Base-by-base conservation (phyloP, 1,284 basidiomycete genomes). In the Tylopilus orsonianus region DNA sequence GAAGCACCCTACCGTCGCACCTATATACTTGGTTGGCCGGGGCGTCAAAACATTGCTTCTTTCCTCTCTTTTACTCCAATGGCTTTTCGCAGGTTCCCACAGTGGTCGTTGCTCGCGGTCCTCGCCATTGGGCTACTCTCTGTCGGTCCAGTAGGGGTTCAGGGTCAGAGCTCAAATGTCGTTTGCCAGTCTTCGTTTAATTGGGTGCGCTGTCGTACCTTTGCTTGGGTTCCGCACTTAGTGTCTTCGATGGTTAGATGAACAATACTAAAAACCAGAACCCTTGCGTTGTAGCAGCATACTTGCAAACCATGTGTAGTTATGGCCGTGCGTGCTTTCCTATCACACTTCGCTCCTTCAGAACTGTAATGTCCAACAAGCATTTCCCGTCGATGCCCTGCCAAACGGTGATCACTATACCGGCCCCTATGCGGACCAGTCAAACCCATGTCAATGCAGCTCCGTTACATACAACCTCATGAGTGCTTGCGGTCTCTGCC, bases 261-360 rank as follows among this genome's bases (percentile, higher is more conserved):
- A n/a, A 46, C 53, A 73, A 73, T 32, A 62, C 55, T 32, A 46
- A 46, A 9, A 23, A 12, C 12, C 72, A 72, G 41, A 62, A 46
- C n/a, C 68, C 71, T 19, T 74, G 72, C 41, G 6, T 62, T 5
- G 49, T 74, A 29, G 39, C 60, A 8, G 63, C 71, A 2, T 71
- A 67, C 53, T 42, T 70, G 4, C 48, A 57, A 37, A 62, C 58
- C 20, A 62, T 50, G 1, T 74, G 72, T 34, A 52, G 48, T 14
- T 51, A 30, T 41, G 65, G 61, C 22, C 39, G 71, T 72, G 44
- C 29, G 67, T 56, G 23, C 33, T 24, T 42, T 41, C 26, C n/a
- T 24, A 16, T 46, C 3, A 10, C 44, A 6, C 27, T 19, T 27
- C n/a, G 14, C 19, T 41, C 16, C 18, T 43, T 27, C 23, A 13